Evolutionary conservation across 140 eudicot genomes (phyloP), one percentile per base, ranked within the genome.

Genomic region (Cichorium intybus): DNA sequence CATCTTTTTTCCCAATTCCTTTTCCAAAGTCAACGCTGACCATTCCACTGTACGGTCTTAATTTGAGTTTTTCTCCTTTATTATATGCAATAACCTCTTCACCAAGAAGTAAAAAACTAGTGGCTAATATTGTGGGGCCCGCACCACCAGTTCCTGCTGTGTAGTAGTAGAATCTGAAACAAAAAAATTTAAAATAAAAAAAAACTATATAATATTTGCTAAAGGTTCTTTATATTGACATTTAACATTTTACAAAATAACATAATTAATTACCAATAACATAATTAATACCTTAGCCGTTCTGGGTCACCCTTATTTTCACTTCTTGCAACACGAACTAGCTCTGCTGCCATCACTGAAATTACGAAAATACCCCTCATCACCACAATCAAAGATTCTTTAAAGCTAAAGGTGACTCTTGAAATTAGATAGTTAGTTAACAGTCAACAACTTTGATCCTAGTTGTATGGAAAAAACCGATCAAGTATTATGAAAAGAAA

Each of bases 131-230:
- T 35, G 98, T 88, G 29, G 98, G 98, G 20, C 98, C 98, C 54
- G 95, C 96, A 73, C 98, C 98, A 68, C 98, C 98, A 15, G 90
- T 73, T 60, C 98, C 98, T 24, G 96, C 96, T 22, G 98, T 92
- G 66, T 83, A 85, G 87, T 92, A 92, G 67, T 86, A 88, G 80
- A 88, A 92, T 77, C 95, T 88, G 77, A 75, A 54, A 76, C 43
- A 75, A 74, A 48, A 24, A 51, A 60, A 62, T 59, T 4, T n/a
- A n/a, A n/a, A n/a, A n/a, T n/a, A n/a, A n/a, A 35, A 27, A 27
- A 27, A 27, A 27, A 59, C 53, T 72, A 56, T 43, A 68, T 23
- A 21, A 57, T 71, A 15, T 11, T 41, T 70, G 24, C 6, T 10
- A 21, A 15, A 31, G 4, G 24, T 60, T 60, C n/a, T n/a, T n/a